Evolutionary conservation across 1,139 yeast genomes (phyloP), one percentile per base, ranked within the genome.

Genomic region (Kodamaea plutei): DNA sequence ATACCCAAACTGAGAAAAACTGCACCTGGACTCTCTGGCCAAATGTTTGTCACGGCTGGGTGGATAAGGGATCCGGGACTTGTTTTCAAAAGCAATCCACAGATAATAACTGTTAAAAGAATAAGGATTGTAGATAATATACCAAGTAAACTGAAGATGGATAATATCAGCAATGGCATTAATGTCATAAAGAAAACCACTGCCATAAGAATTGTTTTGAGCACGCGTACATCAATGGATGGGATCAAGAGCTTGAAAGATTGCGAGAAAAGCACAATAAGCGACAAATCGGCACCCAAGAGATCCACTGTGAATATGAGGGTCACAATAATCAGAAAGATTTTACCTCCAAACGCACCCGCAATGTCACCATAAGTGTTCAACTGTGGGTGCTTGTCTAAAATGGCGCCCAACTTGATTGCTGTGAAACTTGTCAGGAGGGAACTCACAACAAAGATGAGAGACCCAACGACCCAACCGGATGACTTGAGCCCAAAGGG

Each of bases 261-360:
- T 53, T 88, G 95, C n/a, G 89, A 79, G 58, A 88, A 88, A 25
- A 89, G 59, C 20, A 89, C 71, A 22, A 84, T 73, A 47, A 89
- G 65, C 1, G 95, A 76, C 9, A 87, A 74, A 28, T 85, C 77
- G 4, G 93, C 85, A 1, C 94, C 95, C 30, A 79, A 47, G 22
- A 89, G 65, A 52, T 89, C 97, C 33, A 84, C 43, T 0, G 89
- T 73, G 50, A 89, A 88, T 7, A 87, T 58, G 4, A 72, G 39
- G 0, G 95, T 85, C 12, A 85, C 83, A 20, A 82, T 52, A 1
- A 80, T 58, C 74, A 65, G 53, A 69, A 63, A 36, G 56, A 64
- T 39, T 5, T 41, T 39, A 2, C 79, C 79, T 20, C 73, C 74
- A 27, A 59, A 66, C 20, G 49, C 48, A 15, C 56, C 50, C 0